Evolutionary conservation across 495 filamentous ascomycete species (phyloP), one percentile per base, ranked within the genome.

Genomic region (Penicillium desertorum): DNA sequence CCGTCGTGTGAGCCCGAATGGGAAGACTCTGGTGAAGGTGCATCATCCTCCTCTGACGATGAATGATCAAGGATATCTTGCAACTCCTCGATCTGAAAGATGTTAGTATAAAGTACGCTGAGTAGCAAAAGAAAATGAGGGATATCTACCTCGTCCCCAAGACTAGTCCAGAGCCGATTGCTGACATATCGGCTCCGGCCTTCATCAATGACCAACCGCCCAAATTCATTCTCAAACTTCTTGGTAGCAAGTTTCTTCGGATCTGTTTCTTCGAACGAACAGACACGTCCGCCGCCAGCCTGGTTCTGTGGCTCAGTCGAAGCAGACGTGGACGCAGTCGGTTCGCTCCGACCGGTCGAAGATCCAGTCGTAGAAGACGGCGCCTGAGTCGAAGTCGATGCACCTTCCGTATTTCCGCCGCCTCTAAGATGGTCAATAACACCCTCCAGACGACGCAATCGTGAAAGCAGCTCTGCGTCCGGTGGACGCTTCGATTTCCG

Each of bases 81-180:
- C 30, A 93, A 77, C 63, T 88, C 86, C 62, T 88, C 86, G 36
- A 93, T 80, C 85, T 90, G 56, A 47, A 61, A 54, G 32, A 59
- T 57, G 32, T 61, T 19, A 53, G 39, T 9, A 43, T 10, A 3
- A n/a, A 32, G 9, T 0, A 25, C 7, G 14, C 3, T 4, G 12
- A 45, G 41, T 19, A 60, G 45, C 6, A 56, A 37, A 25, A 52
- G 17, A 20, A 29, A 23, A 19, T 37, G 20, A 14, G 30, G 17
- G 12, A 22, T 37, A 61, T 45, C 66, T 68, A 91, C 91, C 82
- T 97, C 91, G 57, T 93, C 89, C 48, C 86, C 89, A 44, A 97
- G 76, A 59, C 83, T 90, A n/a, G 88, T 85, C 92, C 92, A 97
- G 50, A 96, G 89, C 16, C 85, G 86, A 71, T 87, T 92, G 68